Percentiles rank a stretch among this genome's conserved stretches.
These are phyloP conservation scores for Rhizophagus sp. DNA, from an alignment of 192 early-diverging fungal species.

Conservation along the genomic window DNA sequence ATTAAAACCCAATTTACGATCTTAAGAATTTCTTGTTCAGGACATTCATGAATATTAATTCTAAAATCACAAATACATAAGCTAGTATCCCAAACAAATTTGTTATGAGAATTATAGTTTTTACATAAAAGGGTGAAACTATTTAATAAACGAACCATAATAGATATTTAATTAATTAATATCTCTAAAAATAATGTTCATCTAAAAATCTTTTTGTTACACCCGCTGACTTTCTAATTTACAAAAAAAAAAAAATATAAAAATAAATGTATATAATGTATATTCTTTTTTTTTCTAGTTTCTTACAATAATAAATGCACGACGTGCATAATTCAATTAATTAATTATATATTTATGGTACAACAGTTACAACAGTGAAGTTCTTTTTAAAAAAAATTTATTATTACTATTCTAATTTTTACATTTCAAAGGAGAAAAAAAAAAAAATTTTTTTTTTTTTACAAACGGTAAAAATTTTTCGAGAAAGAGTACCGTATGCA, in stretches of 20 bases:
- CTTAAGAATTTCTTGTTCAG: background rate
- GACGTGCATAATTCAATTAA: background rate
- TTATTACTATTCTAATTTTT: too few species aligned
- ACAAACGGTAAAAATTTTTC: too few species aligned
- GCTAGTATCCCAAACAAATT: conserved; percentile 12
- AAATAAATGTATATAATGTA: too few species aligned
- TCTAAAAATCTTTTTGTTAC: background rate
- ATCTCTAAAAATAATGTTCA: background rate
- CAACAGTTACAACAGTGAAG: background rate
- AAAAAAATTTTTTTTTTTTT: too few species aligned
- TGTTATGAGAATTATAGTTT: background rate
- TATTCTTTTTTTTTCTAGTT: background rate
- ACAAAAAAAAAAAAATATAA: too few species aligned
- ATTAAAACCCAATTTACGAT: conserved; percentile 10
- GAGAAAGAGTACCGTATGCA: background rate
- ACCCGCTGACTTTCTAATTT: background rate
- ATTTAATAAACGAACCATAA: background rate
- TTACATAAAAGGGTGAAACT: conserved; percentile 4
- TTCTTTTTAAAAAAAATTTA: too few species aligned
- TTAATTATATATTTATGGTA: background rate
- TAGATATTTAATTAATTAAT: background rate
- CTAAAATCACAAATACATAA: conserved; percentile 20
- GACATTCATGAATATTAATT: conserved; percentile 16
- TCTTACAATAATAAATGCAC: background rate
- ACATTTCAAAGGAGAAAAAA: too few species aligned